phyloP scores from a whole-genome alignment of 306 rosid genomes.

The Canavalia ensiformis region DNA sequence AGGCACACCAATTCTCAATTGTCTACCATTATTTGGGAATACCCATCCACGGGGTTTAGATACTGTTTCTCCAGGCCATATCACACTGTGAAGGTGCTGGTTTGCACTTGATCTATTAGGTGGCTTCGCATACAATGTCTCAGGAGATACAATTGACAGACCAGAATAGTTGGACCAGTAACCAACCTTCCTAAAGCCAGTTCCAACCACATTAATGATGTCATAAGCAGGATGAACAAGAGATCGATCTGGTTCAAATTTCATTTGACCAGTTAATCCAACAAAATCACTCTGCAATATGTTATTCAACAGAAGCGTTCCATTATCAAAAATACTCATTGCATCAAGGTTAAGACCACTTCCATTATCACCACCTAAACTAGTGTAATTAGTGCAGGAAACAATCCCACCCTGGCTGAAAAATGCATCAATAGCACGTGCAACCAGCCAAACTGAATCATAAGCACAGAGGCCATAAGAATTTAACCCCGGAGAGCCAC shows the following conservation, averaged over 20 bases:
- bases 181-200: slow-evolving; percentile 77
- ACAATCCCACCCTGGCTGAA: slow-evolving; percentile 71
- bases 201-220: slow-evolving; percentile 78
- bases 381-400: slow-evolving; percentile 77
- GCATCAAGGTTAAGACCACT: slow-evolving; percentile 81
- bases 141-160: slow-evolving; percentile 79
- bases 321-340: slow-evolving; percentile 85
- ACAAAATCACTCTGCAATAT: slow-evolving; percentile 70
- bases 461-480: slow-evolving; percentile 92
- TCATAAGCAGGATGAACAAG: slow-evolving; percentile 86
- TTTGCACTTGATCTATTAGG: slow-evolving; percentile 79
- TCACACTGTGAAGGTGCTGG: slow-evolving; percentile 65
- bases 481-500: slow-evolving; percentile 75
- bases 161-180: slow-evolving; percentile 99
- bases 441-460: slow-evolving; percentile 88
- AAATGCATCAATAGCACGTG: slow-evolving; percentile 82
- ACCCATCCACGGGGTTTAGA: slow-evolving; percentile 96
- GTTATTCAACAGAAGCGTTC: slow-evolving; percentile 67
- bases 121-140: slow-evolving; percentile 74
- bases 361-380: slow-evolving; percentile 48
- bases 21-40: slow-evolving; percentile 87
- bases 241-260: slow-evolving; percentile 66
- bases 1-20: slow-evolving; percentile 83
- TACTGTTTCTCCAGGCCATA: slow-evolving; percentile 95
- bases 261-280: slow-evolving; percentile 82